Conservation (phyloP, 2,329 filamentous ascomycete species). For the Metarhizium anisopliae region DNA sequence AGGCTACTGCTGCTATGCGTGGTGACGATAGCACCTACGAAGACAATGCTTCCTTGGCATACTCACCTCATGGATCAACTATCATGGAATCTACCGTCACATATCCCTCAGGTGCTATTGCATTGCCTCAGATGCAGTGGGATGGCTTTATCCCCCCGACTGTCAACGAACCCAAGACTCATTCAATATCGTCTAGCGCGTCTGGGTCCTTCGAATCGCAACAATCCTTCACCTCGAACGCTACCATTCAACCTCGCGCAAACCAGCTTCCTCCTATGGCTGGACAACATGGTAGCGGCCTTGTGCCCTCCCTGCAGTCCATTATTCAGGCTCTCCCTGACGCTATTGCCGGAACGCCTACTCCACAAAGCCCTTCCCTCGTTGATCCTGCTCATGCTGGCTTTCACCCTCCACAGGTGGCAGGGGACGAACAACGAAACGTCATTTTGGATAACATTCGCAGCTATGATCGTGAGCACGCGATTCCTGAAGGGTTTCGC, state of each 20-base stretch:
- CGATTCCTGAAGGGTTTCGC: conserved; percentile 81
- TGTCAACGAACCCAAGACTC: conserved; percentile 63
- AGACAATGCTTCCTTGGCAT: conserved; percentile 54
- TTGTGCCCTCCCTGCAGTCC: conserved; percentile 59
- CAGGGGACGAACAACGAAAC: conserved; percentile 76
- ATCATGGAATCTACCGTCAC: conserved; percentile 71
- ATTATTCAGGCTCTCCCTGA: conserved; percentile 64
- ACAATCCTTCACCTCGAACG: conserved; percentile 50
- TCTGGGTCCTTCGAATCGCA: conserved; percentile 61
- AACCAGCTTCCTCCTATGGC: conserved; percentile 60
- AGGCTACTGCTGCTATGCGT: conserved; percentile 67
- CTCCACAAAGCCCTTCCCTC: conserved; percentile 66
- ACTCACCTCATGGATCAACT: conserved; percentile 60
- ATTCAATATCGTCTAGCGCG: conserved; percentile 59
- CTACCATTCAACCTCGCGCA: conserved; percentile 46
- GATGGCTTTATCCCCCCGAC: conserved; percentile 73
- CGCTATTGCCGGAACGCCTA: conserved; percentile 60
- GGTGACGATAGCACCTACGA: conserved; percentile 47
- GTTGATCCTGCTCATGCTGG: conserved; percentile 56
- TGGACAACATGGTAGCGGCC: conserved; percentile 50
- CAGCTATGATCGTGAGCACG: conserved; percentile 68
- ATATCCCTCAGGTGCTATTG: conserved; percentile 70
- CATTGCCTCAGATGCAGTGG: conserved; percentile 83
- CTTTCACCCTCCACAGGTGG: conserved; percentile 68
- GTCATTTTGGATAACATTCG: conserved; percentile 81